Evolutionary conservation across 2,329 filamentous ascomycete species (phyloP), one percentile per base, ranked within the genome.

Genomic region (Pestalotiopsis sp.): DNA sequence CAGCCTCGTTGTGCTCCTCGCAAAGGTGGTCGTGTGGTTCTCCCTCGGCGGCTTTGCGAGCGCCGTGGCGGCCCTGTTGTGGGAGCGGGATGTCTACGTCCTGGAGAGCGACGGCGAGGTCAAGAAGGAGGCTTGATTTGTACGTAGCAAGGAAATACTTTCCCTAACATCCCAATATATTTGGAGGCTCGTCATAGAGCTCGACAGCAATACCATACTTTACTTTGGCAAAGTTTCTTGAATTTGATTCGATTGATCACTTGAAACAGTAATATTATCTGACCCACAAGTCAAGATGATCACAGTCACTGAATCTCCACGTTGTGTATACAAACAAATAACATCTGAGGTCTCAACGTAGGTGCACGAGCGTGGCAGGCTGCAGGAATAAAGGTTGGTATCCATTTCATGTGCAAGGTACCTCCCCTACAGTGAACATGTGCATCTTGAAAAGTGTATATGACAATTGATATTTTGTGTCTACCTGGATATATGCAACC

Each of bases 31-130:
- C n/a, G 70, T 74, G 66, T 78, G 77, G 77, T 66, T 71, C 49
- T n/a, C 76, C 7, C 23, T 76, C 3, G 75, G 74, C 4, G 77
- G 77, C 0, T 73, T 73, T 1, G 65, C 67, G 0, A 76, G 71
- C 1, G 74, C 72, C 1, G 70, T 71, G 2, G 13, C 74, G 0
- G 72, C 72, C 31, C 67, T 78, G 66, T 67, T 72, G 56, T 77
- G 76, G 76, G 76, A 76, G 14, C 72, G 76, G 3, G 77, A 78
- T 52, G 71, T 71, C 49, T 69, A 75, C 27, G 75, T 77, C 2
- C 71, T 70, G 52, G 76, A 75, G 68, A 75, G 72, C 38, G 76
- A 78, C 63, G 69, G 66, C 56, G 68, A 68, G 2, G 71, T 73
- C 67, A 68, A 41, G 20, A 75, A 72, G 68, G 72, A 73, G 72